These are phyloP conservation scores for Gastrolobium bilobum DNA, from an alignment of 306 rosid genomes.

Conservation along the genomic window DNA sequence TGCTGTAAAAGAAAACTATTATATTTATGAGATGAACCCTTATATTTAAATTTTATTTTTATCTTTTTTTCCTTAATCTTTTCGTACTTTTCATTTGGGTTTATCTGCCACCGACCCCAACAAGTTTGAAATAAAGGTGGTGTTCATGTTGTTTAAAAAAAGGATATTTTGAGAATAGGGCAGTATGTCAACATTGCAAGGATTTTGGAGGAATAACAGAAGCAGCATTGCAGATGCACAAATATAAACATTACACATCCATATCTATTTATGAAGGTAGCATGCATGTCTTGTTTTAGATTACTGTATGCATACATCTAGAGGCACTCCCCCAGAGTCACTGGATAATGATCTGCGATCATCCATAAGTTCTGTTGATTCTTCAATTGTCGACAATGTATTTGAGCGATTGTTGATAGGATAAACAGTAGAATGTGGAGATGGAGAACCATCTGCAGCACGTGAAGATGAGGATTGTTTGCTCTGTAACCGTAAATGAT, in stretches of 20 bases:
- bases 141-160: not conserved
- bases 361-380: slow-evolving; percentile 59
- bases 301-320: slow-evolving; percentile 71
- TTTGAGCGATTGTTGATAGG: slow-evolving; percentile 55
- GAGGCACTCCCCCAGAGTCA: slow-evolving; percentile 73
- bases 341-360: slow-evolving; percentile 56
- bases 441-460: slow-evolving; percentile 67
- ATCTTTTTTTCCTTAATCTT: no score
- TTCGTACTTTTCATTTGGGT: no score
- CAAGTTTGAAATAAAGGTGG: no score
- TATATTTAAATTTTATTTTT: no score
- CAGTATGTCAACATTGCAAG: slow-evolving; percentile 22
- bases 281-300: slow-evolving; percentile 41
- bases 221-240: slow-evolving; percentile 20
- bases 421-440: slow-evolving; percentile 70
- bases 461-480: slow-evolving; percentile 71
- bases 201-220: slow-evolving; percentile 34
- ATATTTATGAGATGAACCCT: no score
- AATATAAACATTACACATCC: slow-evolving; percentile 39
- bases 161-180: slow-evolving; percentile 14
- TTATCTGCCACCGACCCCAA: no score
- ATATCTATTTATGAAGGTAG: slow-evolving; percentile 22
- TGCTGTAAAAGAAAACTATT: no score
- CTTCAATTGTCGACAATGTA: slow-evolving; percentile 57
- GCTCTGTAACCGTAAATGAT: slow-evolving; percentile 93